Evolutionary conservation across 2,329 filamentous ascomycete species (phyloP), one percentile per base, ranked within the genome.

Genomic region (Myriosclerotinia scirpicola): DNA sequence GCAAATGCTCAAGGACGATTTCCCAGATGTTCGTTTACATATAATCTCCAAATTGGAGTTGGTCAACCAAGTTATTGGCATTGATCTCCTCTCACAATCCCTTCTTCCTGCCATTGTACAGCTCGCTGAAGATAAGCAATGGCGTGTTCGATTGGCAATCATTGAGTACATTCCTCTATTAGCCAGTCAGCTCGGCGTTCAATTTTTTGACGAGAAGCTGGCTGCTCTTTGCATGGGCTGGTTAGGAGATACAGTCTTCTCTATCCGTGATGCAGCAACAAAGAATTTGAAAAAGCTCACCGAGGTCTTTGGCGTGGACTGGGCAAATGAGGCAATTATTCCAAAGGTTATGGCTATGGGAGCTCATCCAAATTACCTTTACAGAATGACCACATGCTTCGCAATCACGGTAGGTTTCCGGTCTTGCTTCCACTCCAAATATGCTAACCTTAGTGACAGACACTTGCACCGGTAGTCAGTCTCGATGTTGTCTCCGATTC

Each of bases 371-470:
- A 99, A 99, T 82, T 99, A 99, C 79, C 89, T 99, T 64, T 99
- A 99, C 85, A 87, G 95, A 78, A 99, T 99, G 95, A 99, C 95
- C 12, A 99, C 95, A n/a, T 98, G 94, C 82, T 99, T 99, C 79
- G 95, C 95, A 69, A 96, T 99, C 72, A 94, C 93, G 74, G 95
- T 99, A 85, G 83, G 91, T 85, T 12, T n/a, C 48, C 38, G 7
- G 58, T 20, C 34, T 44, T 34, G 5, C 9, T 53, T 30, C n/a
- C 58, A 54, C 44, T n/a, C 38, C 63, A 40, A 54, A 55, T 48
- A 34, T 48, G 44, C 63, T 59, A 48, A 65, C 20, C 44, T 54
- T 71, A 26, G 26, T 50, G 68, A 59, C 72, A 99, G 95, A 99
- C 94, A 34, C 88, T 99, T 70, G 91, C 95, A 40, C 91, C 91